Evolutionary conservation across 176 grass and related monocot species (phyloP), one percentile per base, ranked within the genome.

Genomic region (sorghum (Sorghum bicolor)): DNA sequence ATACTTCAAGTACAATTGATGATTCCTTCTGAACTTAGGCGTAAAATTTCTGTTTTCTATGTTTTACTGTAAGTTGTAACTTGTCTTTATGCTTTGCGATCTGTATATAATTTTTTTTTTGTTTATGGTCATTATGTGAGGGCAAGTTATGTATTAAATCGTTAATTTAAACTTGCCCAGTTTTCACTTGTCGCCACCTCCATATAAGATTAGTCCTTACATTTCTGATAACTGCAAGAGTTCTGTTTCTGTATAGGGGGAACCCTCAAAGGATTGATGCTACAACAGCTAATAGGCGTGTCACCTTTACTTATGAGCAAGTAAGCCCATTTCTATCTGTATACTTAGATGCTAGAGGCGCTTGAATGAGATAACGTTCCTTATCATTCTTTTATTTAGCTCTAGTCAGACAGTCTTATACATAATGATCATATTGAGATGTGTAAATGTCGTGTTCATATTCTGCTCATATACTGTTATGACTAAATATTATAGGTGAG

Each of bases 231-330:
- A 84, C n/a, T 36, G 16, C n/a, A 31, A 76, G 11, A 47, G 66
- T 73, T 64, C 30, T 83, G 37, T 86, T 85, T 74, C 22, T 72
- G 43, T 91, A 22, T 72, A 95, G 96, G 90, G 87, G 93, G 13
- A 98, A 98, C 43, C 96, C 96, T 76, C 96, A 98, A 85, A 98
- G 96, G 74, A 95, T 98, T 70, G 93, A 98, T 68, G 89, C 87
- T 83, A 41, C 89, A 93, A 91, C 78, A 81, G 93, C 96, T 55
- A 95, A 93, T 80, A 95, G 91, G 77, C 93, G 91, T 83, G 84
- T 98, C 87, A 93, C 83, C 52, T 98, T 98, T 87, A 90, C 93
- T 65, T 98, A 86, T 81, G 96, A 98, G 74, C 96, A 98, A 92
- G 96, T 98, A 87, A 83, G 83, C 83, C 48, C 81, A 48, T 41